Evolutionary conservation across 116 monocot species (phyloP), one percentile per base, ranked within the genome.

Genomic region (Zostera marina): DNA sequence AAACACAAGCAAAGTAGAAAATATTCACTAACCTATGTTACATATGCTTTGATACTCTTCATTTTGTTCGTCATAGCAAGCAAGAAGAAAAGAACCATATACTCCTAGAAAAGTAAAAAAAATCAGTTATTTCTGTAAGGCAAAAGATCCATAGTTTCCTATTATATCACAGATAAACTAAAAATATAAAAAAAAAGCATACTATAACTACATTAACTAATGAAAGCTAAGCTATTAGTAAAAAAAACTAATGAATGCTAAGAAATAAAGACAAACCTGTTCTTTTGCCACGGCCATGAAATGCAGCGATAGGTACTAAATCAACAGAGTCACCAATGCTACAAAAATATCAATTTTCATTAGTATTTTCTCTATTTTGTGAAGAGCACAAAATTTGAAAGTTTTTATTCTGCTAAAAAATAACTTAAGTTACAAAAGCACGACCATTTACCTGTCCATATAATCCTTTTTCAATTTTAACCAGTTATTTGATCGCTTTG

Each of bases 291-390:
- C 89, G 83, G 21, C 89, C 96, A 70, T 82, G 85, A 60, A 89
- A 96, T 72, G 96, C 89, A 72, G 85, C 96, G 76, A 96, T 96
- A 38, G 96, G 89, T 22, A 96, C 96, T 80, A 96, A 78, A 82
- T 96, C 96, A 56, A 96, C 60, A 42, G 96, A 85, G 53, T 89
- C 96, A 41, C 96, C 96, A 69, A 96, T 67, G 63, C 89, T 96
- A 72, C 67, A 75, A 20, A 57, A 62, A 17, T 21, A 44, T 6
- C 32, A 19, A 9, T 61, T 51, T 16, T 19, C 26, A 41, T 32
- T 3, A 32, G 32, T 2, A 32, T 32, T 32, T 32, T 32, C 4
- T 32, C 4, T 2, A 32, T 32, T 32, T 32, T 32, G 32, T 32
- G 32, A 32, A 32, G 5, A 0, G 0, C 5, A 2, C 32, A 32